A percentile compares a stretch with the other conserved stretches of the same genome.
These are phyloP conservation scores for Pisolithus marmoratus DNA, from an alignment of 768 basidiomycete species.

Conservation along the genomic window DNA sequence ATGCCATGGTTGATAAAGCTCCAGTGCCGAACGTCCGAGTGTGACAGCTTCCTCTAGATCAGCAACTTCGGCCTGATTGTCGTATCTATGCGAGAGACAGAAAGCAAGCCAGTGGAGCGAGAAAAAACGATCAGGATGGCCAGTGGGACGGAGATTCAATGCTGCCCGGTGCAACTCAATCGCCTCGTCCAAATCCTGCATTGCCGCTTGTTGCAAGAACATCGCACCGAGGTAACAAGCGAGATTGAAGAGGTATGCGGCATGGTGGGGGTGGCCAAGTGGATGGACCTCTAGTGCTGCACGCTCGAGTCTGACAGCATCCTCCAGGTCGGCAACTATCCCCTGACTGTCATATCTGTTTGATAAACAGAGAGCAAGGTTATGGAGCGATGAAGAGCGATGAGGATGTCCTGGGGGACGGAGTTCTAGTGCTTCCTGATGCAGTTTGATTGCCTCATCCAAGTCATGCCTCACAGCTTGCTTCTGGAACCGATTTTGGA, in stretches of 20 bases:
- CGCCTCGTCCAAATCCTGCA: not conserved
- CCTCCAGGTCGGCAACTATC: not conserved
- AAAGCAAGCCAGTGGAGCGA: not conserved
- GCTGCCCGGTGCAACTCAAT: not conserved
- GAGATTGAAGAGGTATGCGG: not conserved
- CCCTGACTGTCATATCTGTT: not conserved
- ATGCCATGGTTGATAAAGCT: not conserved
- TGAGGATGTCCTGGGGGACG: not conserved
- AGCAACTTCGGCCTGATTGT: not conserved
- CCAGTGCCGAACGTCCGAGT: not conserved
- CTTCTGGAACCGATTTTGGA: not conserved
- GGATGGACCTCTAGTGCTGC: not conserved
- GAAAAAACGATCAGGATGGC: not conserved
- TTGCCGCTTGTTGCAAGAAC: not conserved
- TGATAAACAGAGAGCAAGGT: not conserved
- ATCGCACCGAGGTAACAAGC: not conserved
- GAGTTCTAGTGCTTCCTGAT: not conserved
- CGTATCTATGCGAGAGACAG: not conserved
- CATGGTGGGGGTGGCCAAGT: not conserved
- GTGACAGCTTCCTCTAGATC: not conserved
- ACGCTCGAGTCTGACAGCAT: not conserved
- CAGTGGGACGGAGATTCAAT: not conserved
- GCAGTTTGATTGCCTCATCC: not conserved
- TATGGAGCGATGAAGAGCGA: not conserved
- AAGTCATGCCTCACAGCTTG: not conserved